These are phyloP conservation scores for Aspergillus cavernicola DNA, from an alignment of 495 filamentous ascomycete species.

Conservation along the genomic window DNA sequence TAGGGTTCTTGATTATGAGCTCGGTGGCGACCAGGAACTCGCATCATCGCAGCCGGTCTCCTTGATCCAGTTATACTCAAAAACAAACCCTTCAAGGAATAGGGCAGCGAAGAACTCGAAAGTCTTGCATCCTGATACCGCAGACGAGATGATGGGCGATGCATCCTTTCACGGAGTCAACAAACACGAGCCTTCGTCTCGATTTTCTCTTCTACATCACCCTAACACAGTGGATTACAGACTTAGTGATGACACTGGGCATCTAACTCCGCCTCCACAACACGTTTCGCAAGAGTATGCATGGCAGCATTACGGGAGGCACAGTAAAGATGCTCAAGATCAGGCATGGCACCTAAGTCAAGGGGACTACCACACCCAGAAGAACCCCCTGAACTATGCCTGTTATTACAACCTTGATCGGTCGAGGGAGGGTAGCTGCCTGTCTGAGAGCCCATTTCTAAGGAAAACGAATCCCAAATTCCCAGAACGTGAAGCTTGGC, in stretches of 20 bases:
- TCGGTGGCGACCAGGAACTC: constrained; percentile 19
- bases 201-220: constrained; percentile 8
- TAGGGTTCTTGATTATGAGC: constrained; percentile 12
- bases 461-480: neutral
- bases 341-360: neutral
- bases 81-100: constrained; percentile 12
- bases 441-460: constrained; percentile 16
- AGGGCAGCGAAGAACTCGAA: constrained; percentile 15
- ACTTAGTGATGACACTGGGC: neutral
- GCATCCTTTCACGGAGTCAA: neutral
- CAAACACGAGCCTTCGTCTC: constrained; percentile 10
- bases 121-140: constrained; percentile 3
- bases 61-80: constrained; percentile 17
- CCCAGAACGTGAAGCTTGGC: constrained; percentile 1
- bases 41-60: constrained; percentile 25
- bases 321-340: neutral
- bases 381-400: constrained; percentile 22
- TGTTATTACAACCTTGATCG: constrained; percentile 3
- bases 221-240: neutral
- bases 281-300: constrained; percentile 2
- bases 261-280: neutral
- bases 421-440: neutral
- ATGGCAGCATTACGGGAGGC: neutral
- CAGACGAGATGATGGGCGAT: neutral
- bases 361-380: constrained; percentile 6